A percentile compares a stretch with the other conserved stretches of the same genome.
phyloP scores from a whole-genome alignment of 2,329 filamentous ascomycete species.

The Didymella keratinophila region DNA sequence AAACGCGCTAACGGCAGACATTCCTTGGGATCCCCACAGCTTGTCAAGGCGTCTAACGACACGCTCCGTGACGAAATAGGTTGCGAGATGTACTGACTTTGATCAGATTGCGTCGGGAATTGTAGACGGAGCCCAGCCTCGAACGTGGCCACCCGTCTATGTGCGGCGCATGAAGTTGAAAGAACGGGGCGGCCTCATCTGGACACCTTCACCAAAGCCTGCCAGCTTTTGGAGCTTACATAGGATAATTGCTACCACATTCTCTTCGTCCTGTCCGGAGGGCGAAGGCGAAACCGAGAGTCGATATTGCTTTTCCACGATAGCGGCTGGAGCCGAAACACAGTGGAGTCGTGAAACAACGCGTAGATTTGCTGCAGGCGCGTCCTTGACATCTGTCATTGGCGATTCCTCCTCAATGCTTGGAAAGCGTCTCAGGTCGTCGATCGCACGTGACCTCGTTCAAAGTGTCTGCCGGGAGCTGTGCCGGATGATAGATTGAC shows the following conservation, averaged over 20 bases:
- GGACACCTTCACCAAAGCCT: background rate
- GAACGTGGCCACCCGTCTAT: constrained; percentile 1
- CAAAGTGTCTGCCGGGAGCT: constrained; percentile 14
- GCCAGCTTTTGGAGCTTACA: background rate
- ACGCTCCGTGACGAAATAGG: constrained; percentile 10
- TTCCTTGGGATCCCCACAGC: constrained; percentile 9
- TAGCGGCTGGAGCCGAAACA: constrained; percentile 12
- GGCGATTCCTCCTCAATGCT: constrained; percentile 29
- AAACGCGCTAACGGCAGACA: constrained; percentile 35
- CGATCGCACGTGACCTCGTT: constrained; percentile 33
- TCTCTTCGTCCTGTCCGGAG: background rate
- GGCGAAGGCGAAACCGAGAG: background rate
- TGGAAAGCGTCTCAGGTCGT: constrained; percentile 26
- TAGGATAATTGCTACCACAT: background rate
- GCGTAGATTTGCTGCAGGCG: constrained; percentile 9
- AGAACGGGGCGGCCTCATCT: background rate
- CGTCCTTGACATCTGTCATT: constrained; percentile 23
- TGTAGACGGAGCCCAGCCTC: background rate
- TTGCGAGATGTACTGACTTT: background rate
- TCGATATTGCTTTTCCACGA: background rate
- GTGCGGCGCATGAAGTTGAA: background rate
- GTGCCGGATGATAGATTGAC: constrained; percentile 32
- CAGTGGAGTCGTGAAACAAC: constrained; percentile 27
- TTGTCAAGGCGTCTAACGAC: background rate
- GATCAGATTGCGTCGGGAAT: background rate